phyloP scores from a whole-genome alignment of 306 rosid genomes.

The Cicer cuneatum region DNA sequence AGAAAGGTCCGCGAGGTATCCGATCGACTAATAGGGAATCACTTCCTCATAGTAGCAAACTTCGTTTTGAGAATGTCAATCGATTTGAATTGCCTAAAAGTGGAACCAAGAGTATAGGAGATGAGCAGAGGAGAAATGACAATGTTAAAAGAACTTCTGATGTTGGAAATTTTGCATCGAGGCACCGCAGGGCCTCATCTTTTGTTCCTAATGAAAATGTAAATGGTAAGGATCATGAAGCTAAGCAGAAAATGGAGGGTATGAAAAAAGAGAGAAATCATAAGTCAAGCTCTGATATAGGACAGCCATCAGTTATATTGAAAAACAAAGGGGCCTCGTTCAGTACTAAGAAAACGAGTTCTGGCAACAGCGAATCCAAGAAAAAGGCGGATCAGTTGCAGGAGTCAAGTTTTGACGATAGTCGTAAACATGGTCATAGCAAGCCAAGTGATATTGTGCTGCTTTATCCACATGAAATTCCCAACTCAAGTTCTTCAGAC shows the following conservation, averaged over 20 bases:
- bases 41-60: conserved; percentile 49
- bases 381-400: conserved; percentile 47
- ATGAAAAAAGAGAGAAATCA: conserved; percentile 54
- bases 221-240: conserved; percentile 39
- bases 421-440: conserved; percentile 38
- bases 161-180: conserved; percentile 42
- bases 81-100: conserved; percentile 50
- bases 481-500: conserved; percentile 52
- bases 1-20: conserved; percentile 44
- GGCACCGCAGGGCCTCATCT: conserved; percentile 44
- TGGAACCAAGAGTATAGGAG: conserved; percentile 47
- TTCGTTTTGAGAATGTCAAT: conserved; percentile 44
- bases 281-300: conserved; percentile 41
- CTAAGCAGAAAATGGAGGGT: conserved; percentile 46
- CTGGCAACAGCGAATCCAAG: conserved; percentile 47
- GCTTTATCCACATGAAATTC: conserved; percentile 54
- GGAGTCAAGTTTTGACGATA: conserved; percentile 43
- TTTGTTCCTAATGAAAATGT: conserved; percentile 48
- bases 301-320: conserved; percentile 46
- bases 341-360: conserved; percentile 43
- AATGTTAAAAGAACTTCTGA: conserved; percentile 45
- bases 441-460: conserved; percentile 50
- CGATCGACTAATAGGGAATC: conserved; percentile 49
- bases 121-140: conserved; percentile 54
- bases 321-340: conserved; percentile 48